These are phyloP conservation scores for Corynespora cassiicola DNA, from an alignment of 2,329 filamentous ascomycete genomes.

Conservation along the genomic window DNA sequence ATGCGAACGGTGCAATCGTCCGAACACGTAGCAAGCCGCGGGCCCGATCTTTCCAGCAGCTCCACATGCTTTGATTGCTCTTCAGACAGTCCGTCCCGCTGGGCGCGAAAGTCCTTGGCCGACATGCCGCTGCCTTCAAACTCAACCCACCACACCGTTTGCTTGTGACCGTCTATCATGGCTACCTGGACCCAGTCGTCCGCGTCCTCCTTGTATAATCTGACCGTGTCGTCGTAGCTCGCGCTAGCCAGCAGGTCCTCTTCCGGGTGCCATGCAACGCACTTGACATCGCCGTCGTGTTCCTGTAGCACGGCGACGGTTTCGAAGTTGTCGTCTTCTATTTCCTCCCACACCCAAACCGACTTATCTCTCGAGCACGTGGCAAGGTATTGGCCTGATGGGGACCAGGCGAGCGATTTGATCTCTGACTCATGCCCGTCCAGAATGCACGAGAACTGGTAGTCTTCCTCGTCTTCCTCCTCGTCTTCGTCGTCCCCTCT, in stretches of 20 bases:
- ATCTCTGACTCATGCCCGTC: conserved; percentile 97
- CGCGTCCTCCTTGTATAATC: conserved; percentile 87
- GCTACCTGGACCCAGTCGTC: conserved; percentile 95
- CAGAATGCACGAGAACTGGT: conserved; percentile 89
- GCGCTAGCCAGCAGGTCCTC: conserved; percentile 80
- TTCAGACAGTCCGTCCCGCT: conserved; percentile 33
- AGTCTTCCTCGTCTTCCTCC: conserved; percentile 76
- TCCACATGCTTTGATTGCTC: conserved; percentile 44
- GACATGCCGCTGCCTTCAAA: conserved; percentile 59
- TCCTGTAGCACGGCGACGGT: conserved; percentile 94
- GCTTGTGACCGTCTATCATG: conserved; percentile 78
- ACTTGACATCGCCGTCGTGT: conserved; percentile 95
- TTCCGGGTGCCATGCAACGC: conserved; percentile 87
- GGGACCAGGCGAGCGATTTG: conserved; percentile 77
- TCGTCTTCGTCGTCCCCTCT: conserved; percentile 50
- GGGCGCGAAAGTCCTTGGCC: conserved; percentile 28
- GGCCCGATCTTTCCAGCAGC: conserved; percentile 49
- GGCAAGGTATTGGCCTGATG: conserved; percentile 79
- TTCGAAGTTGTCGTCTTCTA: conserved; percentile 95
- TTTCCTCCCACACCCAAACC: conserved; percentile 98
- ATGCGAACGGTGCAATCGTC: conserved; percentile 82
- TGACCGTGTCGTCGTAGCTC: conserved; percentile 93
- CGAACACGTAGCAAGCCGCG: conserved; percentile 79
- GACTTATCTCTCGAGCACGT: conserved; percentile 92
- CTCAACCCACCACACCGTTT: conserved; percentile 89